Evolutionary conservation across 2,329 filamentous ascomycete genomes (phyloP).

Genomic region (Stagonosporopsis rhizophila): DNA sequence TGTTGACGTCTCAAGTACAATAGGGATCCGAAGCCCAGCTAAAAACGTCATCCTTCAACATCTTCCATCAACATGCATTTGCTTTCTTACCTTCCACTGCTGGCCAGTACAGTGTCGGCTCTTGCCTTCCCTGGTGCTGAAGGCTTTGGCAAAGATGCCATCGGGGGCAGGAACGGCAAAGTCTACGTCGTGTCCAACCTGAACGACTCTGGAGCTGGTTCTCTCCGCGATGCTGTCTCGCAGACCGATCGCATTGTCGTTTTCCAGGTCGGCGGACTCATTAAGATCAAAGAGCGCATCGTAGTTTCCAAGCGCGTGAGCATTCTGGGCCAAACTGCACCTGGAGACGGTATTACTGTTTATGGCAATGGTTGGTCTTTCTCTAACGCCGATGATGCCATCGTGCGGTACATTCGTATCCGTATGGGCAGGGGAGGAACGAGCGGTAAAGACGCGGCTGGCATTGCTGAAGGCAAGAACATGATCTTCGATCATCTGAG

Average conservation of each 20-base stretch:
- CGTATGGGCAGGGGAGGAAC: constrained; percentile 61
- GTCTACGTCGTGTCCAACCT: constrained; percentile 60
- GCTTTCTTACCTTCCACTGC: constrained; percentile 23
- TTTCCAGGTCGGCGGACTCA: constrained; percentile 59
- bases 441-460: constrained; percentile 62
- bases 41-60: neutral
- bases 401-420: constrained; percentile 63
- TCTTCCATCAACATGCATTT: constrained; percentile 23
- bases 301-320: constrained; percentile 58
- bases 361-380: constrained; percentile 64
- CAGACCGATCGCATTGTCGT: constrained; percentile 58
- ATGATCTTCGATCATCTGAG: constrained; percentile 66
- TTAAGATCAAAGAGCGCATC: constrained; percentile 57
- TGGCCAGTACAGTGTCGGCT: constrained; percentile 26
- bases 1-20: neutral
- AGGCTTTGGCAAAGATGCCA: constrained; percentile 57
- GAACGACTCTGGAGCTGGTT: constrained; percentile 57
- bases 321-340: constrained; percentile 61
- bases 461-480: constrained; percentile 60
- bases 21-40: neutral
- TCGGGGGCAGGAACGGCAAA: constrained; percentile 56
- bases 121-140: constrained; percentile 60
- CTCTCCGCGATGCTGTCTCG: constrained; percentile 60
- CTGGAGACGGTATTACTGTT: constrained; percentile 58
- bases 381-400: constrained; percentile 60